Base-by-base conservation (phyloP, 1,139 yeast genomes). In the Hanseniaspora sp. region DNA sequence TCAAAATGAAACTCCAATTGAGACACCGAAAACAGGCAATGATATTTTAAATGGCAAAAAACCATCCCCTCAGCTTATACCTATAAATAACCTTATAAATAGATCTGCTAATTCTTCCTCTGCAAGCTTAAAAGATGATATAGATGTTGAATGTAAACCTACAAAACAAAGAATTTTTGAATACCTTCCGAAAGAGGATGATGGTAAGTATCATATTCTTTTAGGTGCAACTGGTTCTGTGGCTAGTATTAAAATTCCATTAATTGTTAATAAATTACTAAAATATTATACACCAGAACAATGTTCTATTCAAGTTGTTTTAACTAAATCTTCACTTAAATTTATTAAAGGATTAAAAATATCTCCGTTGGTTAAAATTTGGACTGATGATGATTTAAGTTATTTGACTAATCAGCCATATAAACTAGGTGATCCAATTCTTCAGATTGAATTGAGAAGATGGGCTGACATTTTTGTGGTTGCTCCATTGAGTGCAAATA, bases 321-420 rank as follows among this genome's bases (percentile, higher is more conserved):
- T 86, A 15, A 90, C 97, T 1, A 77, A 79, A 61, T 76, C 86
- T 1, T 95, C 96, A 0, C 83, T 83, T 59, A 95, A 85, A 66
- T 92, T 90, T 63, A 70, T 87, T 56, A 81, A 74, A 68, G 95
- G 95, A 0, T 69, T 82, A 53, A 87, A 86, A 62, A 78, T 88
- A 33, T 86, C 92, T 37, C 74, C 82, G 5, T 88, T 85, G 58
- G 94, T 90, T 46, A 85, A 86, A 63, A 80, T 92, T 42, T 92
- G 97, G 96, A 74, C 94, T 63, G 97, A 92, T 67, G 83, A 81
- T 58, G 97, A 92, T 66, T 96, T 87, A 67, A 87, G 96, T 96
- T 79, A 76, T 56, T 77, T 76, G 48, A 80, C 77, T 53, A 71
- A 70, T 38, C 49, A 46, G 12, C 49, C 49, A 13, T 53, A 46